Evolutionary conservation across 1,139 yeast genomes (phyloP).

Genomic region (Blastobotrys arbuscula): DNA sequence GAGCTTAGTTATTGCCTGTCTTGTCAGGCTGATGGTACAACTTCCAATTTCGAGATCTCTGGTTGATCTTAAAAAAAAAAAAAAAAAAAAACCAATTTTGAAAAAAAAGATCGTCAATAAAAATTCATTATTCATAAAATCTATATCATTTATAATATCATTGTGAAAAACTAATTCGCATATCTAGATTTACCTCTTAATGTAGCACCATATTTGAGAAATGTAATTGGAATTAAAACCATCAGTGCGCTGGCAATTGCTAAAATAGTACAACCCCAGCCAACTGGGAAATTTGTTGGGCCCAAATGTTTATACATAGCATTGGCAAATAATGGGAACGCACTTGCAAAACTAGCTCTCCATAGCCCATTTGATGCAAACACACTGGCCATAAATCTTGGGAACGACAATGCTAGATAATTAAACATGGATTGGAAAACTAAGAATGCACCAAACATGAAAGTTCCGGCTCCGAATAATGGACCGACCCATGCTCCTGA

Average conservation of each 20-base stretch:
- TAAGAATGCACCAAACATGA: slow-evolving; percentile 66
- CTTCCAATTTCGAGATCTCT: not conserved
- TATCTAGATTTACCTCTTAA: slow-evolving; percentile 39
- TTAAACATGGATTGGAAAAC: slow-evolving; percentile 68
- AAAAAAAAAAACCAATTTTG: no score
- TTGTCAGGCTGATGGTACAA: no score
- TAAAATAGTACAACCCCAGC: slow-evolving; percentile 49
- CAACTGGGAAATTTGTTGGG: slow-evolving; percentile 47
- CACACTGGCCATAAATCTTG: slow-evolving; percentile 61
- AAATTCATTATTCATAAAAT: no score
- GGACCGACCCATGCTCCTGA: slow-evolving; percentile 76
- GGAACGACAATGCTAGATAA: slow-evolving; percentile 68
- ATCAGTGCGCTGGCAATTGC: slow-evolving; percentile 41
- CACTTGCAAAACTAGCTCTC: slow-evolving; percentile 52
- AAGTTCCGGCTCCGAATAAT: slow-evolving; percentile 66
- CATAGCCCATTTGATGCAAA: slow-evolving; percentile 54
- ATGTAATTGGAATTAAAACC: slow-evolving; percentile 36
- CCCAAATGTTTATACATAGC: slow-evolving; percentile 45
- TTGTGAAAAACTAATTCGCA: slow-evolving; percentile 16
- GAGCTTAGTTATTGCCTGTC: no score
- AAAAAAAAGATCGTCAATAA: no score
- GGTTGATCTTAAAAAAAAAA: not conserved
- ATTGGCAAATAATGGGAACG: slow-evolving; percentile 57
- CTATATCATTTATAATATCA: no score
- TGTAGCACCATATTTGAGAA: slow-evolving; percentile 42